Conservation (phyloP, 345 rosid genomes). For the Euphorbia lathyris region DNA sequence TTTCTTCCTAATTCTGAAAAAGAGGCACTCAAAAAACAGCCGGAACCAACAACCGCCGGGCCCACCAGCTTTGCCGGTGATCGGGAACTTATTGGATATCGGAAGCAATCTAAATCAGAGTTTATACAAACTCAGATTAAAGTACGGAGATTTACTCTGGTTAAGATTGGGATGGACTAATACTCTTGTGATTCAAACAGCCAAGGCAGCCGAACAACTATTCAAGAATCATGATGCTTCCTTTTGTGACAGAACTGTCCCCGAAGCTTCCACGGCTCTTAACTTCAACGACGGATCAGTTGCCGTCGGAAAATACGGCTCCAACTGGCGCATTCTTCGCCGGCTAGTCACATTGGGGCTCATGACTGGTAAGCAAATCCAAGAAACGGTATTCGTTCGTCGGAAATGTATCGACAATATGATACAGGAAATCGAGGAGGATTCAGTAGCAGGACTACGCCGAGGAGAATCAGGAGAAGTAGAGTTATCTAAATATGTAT, state of each 20-base stretch:
- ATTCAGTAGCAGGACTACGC: not conserved
- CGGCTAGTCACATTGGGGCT: not conserved
- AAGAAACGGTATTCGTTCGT: not conserved
- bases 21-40: too few relatives aligned
- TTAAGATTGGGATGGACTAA: not conserved
- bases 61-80: not conserved
- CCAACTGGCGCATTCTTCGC: not conserved
- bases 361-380: conserved; percentile 14
- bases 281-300: not conserved
- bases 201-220: too few relatives aligned
- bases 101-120: not conserved
- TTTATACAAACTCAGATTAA: not conserved
- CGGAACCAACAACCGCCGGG: not conserved
- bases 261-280: not conserved
- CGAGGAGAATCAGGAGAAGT: not conserved
- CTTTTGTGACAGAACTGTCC: not conserved
- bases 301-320: not conserved
- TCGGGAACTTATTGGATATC: not conserved
- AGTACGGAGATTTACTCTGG: not conserved
- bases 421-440: not conserved
- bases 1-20: too few relatives aligned
- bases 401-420: not conserved
- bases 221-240: too few relatives aligned
- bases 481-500: not conserved
- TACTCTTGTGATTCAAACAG: too few relatives aligned